Conservation (phyloP, 495 filamentous ascomycete species). For the Amniculicola lignicola region DNA sequence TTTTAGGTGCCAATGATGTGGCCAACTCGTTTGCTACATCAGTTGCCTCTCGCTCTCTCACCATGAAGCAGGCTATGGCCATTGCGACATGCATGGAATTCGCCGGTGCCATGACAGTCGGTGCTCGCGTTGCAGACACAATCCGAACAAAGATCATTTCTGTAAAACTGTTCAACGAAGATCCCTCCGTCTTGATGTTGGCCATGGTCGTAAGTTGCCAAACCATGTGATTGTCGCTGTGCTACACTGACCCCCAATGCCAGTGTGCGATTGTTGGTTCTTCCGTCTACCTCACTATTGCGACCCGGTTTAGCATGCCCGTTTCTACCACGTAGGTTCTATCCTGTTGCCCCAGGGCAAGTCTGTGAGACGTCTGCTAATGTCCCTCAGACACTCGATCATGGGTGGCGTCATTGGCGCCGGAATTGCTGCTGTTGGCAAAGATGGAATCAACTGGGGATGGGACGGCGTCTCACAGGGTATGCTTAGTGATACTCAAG, state of each 20-base stretch:
- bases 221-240: no score
- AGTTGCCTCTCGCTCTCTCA: conserved; percentile 31
- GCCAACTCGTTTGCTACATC: conserved; percentile 57
- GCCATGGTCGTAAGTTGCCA: no score
- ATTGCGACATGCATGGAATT: conserved; percentile 32
- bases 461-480: conserved; percentile 32
- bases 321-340: conserved; percentile 21
- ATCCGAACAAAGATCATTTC: conserved; percentile 43
- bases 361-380: no score
- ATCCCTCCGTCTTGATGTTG: conserved; percentile 60
- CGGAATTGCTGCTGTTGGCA: conserved; percentile 44
- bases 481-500: conserved; percentile 31
- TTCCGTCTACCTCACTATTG: conserved; percentile 26
- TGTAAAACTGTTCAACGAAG: conserved; percentile 46
- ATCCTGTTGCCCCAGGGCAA: not conserved
- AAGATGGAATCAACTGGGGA: conserved; percentile 56
- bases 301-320: conserved; percentile 21
- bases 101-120: conserved; percentile 56
- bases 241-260: no score
- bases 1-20: conserved; percentile 56
- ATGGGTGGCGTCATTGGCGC: conserved; percentile 47
- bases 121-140: conserved; percentile 53
- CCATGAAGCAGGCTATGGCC: conserved; percentile 31
- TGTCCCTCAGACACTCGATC: conserved; percentile 8
- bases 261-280: conserved; percentile 23